These are phyloP conservation scores for Paramyrothecium roridum DNA, from an alignment of 2,329 filamentous ascomycete genomes.

Conservation along the genomic window DNA sequence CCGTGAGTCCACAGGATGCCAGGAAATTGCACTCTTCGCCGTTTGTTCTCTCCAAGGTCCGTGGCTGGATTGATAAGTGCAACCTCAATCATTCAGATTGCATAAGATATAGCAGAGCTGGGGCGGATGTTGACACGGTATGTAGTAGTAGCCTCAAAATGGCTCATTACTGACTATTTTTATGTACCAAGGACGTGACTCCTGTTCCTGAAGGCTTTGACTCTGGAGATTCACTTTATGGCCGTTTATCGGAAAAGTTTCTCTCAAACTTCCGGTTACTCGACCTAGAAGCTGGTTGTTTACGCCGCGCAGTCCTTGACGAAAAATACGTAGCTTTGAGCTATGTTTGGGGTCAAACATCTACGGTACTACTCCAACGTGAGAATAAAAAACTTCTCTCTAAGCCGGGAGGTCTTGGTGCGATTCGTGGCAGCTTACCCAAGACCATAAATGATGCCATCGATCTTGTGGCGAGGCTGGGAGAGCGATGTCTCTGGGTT, in stretches of 20 bases:
- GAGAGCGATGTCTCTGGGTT: constrained; percentile 13
- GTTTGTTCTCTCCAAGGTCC: not conserved
- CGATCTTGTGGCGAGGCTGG: not conserved
- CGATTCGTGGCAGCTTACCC: not conserved
- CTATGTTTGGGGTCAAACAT: not conserved
- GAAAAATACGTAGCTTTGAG: not conserved
- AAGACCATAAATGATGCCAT: constrained; percentile 7
- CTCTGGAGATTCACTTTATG: no score
- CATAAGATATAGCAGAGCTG: not conserved
- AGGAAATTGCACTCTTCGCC: not conserved
- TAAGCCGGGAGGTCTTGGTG: not conserved
- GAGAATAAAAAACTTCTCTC: not conserved
- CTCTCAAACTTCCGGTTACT: no score
- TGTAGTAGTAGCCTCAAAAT: no score
- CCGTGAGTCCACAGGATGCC: not conserved
- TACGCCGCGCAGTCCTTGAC: not conserved
- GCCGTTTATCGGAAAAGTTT: no score
- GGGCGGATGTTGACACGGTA: no score
- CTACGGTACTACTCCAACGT: not conserved
- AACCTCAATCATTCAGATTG: not conserved
- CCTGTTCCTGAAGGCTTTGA: no score
- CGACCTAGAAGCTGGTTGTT: not conserved
- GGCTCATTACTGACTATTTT: no score
- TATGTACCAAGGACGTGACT: no score
- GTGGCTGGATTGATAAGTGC: not conserved